Percentiles rank a stretch among this genome's conserved stretches.
Conservation (phyloP, 2,329 filamentous ascomycete species). For the Apiospora kogelbergensis region DNA sequence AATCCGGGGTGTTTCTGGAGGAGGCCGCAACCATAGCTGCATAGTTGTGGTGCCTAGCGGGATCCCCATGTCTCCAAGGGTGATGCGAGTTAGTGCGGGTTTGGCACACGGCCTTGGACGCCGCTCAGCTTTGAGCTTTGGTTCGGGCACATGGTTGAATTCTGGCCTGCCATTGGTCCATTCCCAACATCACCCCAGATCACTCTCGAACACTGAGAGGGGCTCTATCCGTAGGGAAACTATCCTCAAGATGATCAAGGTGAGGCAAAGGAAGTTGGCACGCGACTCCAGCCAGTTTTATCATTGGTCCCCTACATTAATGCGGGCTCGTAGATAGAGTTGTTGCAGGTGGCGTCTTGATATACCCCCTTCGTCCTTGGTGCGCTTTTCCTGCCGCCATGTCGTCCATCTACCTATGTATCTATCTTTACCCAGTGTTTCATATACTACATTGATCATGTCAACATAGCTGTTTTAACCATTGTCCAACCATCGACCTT, state of each 20-base stretch:
- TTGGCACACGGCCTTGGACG: background rate
- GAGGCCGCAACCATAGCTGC: background rate
- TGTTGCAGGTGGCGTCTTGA: background rate
- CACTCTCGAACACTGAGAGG: background rate
- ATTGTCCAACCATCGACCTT: background rate
- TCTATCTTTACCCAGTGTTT: background rate
- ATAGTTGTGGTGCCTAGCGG: background rate
- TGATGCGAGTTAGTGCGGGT: background rate
- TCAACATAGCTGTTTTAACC: background rate
- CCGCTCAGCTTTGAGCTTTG: background rate
- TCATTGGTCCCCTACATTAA: background rate
- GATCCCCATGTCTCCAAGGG: background rate
- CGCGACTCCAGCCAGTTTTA: constrained; percentile 3
- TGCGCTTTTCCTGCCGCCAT: background rate
- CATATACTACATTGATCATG: background rate
- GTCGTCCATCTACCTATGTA: background rate
- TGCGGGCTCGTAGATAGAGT: constrained; percentile 3
- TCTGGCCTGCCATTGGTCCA: background rate
- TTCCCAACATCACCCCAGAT: background rate
- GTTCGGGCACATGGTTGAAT: constrained; percentile 1
- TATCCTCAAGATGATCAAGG: constrained; percentile 1
- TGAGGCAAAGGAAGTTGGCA: background rate
- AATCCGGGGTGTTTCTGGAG: background rate
- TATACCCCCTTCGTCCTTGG: background rate
- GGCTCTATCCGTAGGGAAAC: constrained; percentile 1